phyloP scores from a whole-genome alignment of 2,329 filamentous ascomycete genomes.

The Tolypocladium capitatum region DNA sequence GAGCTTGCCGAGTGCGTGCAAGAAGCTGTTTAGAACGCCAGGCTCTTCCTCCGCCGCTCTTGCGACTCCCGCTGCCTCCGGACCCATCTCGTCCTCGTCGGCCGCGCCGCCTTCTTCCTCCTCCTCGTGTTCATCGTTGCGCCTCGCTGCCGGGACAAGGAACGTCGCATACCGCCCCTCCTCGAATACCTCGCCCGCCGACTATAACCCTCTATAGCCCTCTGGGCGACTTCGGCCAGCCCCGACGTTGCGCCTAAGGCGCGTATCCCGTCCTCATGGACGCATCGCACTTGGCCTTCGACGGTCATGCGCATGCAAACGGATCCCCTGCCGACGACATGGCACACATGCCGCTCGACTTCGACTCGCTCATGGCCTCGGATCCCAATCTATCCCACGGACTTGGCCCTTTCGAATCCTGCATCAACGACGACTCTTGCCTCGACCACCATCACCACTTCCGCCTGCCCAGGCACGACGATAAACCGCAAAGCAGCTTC shows the following conservation, averaged over 20 bases:
- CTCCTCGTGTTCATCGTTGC: neutral
- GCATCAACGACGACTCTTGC: slow-evolving; percentile 20
- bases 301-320: slow-evolving; percentile 7
- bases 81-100: neutral
- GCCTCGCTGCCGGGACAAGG: neutral
- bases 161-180: neutral
- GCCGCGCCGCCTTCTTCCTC: neutral
- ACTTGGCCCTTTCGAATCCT: slow-evolving; percentile 13
- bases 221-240: neutral
- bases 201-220: neutral
- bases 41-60: neutral
- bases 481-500: slow-evolving; percentile 3
- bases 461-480: slow-evolving; percentile 5
- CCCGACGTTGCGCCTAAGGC: neutral
- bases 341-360: slow-evolving; percentile 11
- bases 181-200: neutral
- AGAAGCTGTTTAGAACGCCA: neutral
- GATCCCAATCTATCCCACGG: slow-evolving; percentile 12
- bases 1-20: neutral
- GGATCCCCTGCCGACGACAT: slow-evolving; percentile 16
- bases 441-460: slow-evolving; percentile 11
- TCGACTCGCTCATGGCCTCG: slow-evolving; percentile 13
- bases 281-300: slow-evolving; percentile 9
- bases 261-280: slow-evolving; percentile 8
- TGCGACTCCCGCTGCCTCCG: neutral